phyloP scores from a whole-genome alignment of 1,139 yeast genomes.

The Hanseniaspora uvarum region DNA sequence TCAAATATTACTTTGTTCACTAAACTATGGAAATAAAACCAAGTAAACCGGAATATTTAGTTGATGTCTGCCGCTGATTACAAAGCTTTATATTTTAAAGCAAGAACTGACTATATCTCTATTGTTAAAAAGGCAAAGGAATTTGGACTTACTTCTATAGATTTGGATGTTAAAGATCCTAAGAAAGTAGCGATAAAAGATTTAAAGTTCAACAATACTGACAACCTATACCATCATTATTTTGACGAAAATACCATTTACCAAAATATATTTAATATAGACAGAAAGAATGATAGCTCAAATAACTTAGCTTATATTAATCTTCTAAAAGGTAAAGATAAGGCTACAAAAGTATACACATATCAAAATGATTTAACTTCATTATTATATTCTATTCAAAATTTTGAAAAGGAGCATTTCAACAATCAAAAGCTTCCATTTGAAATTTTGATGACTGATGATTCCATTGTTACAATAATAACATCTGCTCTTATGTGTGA shows the following conservation, averaged over 20 bases:
- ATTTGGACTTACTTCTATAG: conserved; percentile 26
- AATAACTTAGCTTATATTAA: conserved; percentile 25
- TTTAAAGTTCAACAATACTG: conserved; percentile 35
- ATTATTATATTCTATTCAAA: conserved; percentile 45
- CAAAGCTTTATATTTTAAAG: conserved; percentile 21
- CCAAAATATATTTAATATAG: conserved; percentile 44
- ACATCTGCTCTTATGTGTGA: conserved; percentile 13
- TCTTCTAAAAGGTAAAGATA: conserved; percentile 34
- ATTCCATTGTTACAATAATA: conserved; percentile 38
- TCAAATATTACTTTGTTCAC: too few relatives aligned
- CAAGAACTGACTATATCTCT: conserved; percentile 26
- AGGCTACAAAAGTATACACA: conserved; percentile 51
- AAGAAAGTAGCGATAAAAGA: background rate
- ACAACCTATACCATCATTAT: conserved; percentile 56
- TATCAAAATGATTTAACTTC: conserved; percentile 46
- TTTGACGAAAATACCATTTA: conserved; percentile 60
- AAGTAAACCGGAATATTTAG: too few relatives aligned
- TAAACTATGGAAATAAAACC: background rate
- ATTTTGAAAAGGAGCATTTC: conserved; percentile 44
- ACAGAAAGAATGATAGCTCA: conserved; percentile 53
- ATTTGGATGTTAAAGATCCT: background rate
- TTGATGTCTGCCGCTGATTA: background rate
- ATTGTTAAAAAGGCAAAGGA: conserved; percentile 30
- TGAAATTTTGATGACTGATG: conserved; percentile 45
- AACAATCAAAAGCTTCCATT: conserved; percentile 54